These are phyloP conservation scores for Prorocentrum cordatum DNA, from an alignment of 169 alveolate genomes.

Conservation along the genomic window DNA sequence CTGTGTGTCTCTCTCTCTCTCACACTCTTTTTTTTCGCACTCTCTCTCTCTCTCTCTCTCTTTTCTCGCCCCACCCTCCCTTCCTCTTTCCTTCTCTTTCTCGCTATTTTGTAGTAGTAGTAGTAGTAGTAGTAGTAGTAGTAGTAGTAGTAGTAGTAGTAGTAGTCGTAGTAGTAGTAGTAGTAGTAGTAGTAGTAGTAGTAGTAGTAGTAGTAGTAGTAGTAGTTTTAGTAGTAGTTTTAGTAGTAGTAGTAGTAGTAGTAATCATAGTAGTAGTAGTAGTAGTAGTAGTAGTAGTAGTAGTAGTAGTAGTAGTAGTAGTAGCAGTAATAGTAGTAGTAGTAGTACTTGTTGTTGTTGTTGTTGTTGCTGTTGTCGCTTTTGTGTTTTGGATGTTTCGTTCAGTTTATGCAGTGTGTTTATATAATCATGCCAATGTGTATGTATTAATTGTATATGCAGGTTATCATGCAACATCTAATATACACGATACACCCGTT, in stretches of 20 bases:
- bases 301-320: background rate
- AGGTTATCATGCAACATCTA: too few relatives aligned
- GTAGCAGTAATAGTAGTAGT: background rate
- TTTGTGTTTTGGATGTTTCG: too few relatives aligned
- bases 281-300: background rate
- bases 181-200: background rate
- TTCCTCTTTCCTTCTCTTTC: background rate
- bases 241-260: background rate
- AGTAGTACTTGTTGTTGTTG: background rate
- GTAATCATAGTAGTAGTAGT: background rate
- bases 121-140: background rate
- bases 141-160: background rate
- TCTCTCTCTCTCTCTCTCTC: too few relatives aligned
- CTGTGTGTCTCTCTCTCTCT: too few relatives aligned
- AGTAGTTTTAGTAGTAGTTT: background rate
- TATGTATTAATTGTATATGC: too few relatives aligned
- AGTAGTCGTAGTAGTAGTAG: background rate
- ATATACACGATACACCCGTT: too few relatives aligned
- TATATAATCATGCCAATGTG: too few relatives aligned
- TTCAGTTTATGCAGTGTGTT: too few relatives aligned
- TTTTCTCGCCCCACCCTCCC: too few relatives aligned
- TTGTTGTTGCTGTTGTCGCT: background rate
- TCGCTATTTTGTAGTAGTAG: background rate
- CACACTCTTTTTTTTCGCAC: too few relatives aligned
- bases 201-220: background rate